phyloP scores from a whole-genome alignment of 495 filamentous ascomycete genomes.

The Trichocladium uniseriatum region DNA sequence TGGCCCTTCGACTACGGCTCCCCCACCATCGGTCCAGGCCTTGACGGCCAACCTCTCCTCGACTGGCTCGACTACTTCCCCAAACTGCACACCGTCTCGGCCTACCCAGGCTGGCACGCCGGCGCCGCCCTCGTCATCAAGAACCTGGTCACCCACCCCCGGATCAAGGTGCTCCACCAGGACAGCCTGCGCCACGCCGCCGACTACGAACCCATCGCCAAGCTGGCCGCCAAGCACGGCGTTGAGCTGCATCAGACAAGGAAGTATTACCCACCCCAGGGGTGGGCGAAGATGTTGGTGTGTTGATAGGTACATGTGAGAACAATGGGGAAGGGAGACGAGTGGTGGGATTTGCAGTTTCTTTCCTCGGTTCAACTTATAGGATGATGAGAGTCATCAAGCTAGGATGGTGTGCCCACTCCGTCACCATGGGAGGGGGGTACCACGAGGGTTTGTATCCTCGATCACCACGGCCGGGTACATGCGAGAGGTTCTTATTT shows the following conservation, averaged over 20 bases:
- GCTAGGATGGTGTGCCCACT: too few species aligned
- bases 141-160: conserved; percentile 11
- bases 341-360: too few species aligned
- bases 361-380: too few species aligned
- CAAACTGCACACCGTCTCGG: conserved; percentile 15
- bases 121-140: conserved; percentile 1
- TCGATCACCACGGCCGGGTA: too few species aligned
- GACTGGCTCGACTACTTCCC: conserved; percentile 19
- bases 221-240: conserved; percentile 7
- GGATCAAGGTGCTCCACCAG: conserved; percentile 15
- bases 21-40: not conserved
- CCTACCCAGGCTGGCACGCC: conserved; percentile 10
- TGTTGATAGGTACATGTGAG: too few species aligned
- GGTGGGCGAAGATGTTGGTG: too few species aligned
- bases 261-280: not conserved
- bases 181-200: conserved; percentile 4
- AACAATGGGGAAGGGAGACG: too few species aligned
- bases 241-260: conserved; percentile 6
- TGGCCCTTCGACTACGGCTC: not conserved
- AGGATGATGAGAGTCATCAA: too few species aligned
- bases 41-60: conserved; percentile 20
- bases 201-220: conserved; percentile 4
- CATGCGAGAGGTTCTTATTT: too few species aligned
- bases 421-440: too few species aligned
- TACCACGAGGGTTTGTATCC: too few species aligned